Base-by-base conservation (phyloP, 345 rosid species). In the Lepidium sativum region DNA sequence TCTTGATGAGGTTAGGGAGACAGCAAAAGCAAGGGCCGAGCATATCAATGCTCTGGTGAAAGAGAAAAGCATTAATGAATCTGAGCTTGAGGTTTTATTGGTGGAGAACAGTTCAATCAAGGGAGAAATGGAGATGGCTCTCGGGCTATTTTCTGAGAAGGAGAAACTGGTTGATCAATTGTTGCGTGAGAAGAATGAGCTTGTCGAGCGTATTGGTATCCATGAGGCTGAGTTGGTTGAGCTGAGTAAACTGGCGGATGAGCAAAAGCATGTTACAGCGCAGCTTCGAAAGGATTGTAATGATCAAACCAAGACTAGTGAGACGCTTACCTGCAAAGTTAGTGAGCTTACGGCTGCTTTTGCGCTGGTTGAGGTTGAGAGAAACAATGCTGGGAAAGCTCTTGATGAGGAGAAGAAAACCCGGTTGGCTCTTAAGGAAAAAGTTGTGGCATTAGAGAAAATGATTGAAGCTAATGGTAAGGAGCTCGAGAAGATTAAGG, bases 351-450 rank as follows among this genome's bases (percentile, higher is more conserved):
- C 68, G 63, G 70, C 62, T 29, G 71, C 80, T 47, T 40, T 78
- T 9, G 73, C 78, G 11, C 68, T 29, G 61, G 74, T 78, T 25
- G 73, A 37, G 50, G 76, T 51, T 0, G 80, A 82, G 80, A 84
- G 72, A 68, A 84, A 85, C 31, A 69, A 57, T 59, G 77, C 74
- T 2, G 47, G 33, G 43, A 84, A 77, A 61, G 63, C 57, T 20
- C 68, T 83, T 27, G 83, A 29, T 48, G 82, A 71, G 71, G 92
- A 86, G 82, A 80, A 54, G 48, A 71, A 57, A 60, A 80, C 67
- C 42, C 62, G 58, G 27, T 12, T 56, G 51, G 71, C 50, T 41
- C 70, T 88, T 60, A 77, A 31, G 55, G 63, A 60, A 31, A 80
- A 70, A 48, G 57, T 80, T 65, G 51, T 34, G 5, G 86, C 69